Percentiles rank a stretch among this genome's conserved stretches.
Conservation (phyloP, 169 alveolate species). For the Babesia divergens region DNA sequence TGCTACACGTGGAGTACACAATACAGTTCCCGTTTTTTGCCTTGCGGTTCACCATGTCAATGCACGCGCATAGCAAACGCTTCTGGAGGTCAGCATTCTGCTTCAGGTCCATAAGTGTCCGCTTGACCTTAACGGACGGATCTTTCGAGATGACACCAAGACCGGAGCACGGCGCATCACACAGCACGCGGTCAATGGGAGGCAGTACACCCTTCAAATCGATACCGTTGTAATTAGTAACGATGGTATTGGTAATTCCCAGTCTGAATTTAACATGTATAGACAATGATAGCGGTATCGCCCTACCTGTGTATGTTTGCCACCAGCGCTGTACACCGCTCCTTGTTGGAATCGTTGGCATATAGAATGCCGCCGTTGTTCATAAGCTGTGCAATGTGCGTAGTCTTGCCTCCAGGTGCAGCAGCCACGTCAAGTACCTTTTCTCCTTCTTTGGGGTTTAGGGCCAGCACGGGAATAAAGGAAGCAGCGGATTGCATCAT, state of each 20-base stretch:
- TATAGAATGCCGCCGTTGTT: slow-evolving; percentile 90
- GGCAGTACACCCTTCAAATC: slow-evolving; percentile 81
- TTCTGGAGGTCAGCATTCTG: slow-evolving; percentile 92
- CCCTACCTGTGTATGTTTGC: slow-evolving; percentile 84
- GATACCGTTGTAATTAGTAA: slow-evolving; percentile 91
- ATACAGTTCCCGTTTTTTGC: slow-evolving; percentile 93
- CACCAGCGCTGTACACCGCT: slow-evolving; percentile 88
- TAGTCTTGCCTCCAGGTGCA: slow-evolving; percentile 97
- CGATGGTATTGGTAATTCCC: slow-evolving; percentile 90
- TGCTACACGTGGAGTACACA: slow-evolving; percentile 96
- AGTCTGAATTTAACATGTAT: slow-evolving; percentile 69
- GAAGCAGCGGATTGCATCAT: slow-evolving; percentile 93
- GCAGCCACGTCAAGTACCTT: slow-evolving; percentile 94
- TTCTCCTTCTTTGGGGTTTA: slow-evolving; percentile 88
- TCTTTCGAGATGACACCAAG: slow-evolving; percentile 94
- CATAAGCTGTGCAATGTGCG: slow-evolving; percentile 92
- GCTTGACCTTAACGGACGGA: slow-evolving; percentile 89
- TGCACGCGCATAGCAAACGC: slow-evolving; percentile 90
- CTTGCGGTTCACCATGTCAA: slow-evolving; percentile 87
- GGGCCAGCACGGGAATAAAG: slow-evolving; percentile 91
- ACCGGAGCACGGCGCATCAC: slow-evolving; percentile 97
- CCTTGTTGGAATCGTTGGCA: slow-evolving; percentile 92
- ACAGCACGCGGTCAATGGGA: slow-evolving; percentile 89
- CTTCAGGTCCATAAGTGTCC: slow-evolving; percentile 86
- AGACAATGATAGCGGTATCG: not conserved